Evolutionary conservation across 805 yeast species (phyloP).

Genomic region (Ogataea allantospora): DNA sequence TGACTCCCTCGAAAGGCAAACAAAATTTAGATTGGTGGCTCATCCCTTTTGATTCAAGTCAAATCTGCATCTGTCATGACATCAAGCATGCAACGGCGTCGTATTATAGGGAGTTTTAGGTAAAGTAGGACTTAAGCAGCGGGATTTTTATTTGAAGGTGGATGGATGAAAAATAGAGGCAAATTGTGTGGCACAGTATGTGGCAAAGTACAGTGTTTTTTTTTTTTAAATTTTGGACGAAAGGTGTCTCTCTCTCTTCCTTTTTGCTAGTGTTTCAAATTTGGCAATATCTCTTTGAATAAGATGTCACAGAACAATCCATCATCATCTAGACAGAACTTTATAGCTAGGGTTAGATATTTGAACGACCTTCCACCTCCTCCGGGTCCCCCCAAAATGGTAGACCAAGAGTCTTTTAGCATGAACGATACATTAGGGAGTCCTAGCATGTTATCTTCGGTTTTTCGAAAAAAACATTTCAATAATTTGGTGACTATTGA

Average conservation of each 20-base stretch:
- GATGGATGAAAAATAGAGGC: too few relatives aligned
- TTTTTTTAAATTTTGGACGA: background rate
- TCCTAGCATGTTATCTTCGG: slow-evolving; percentile 60
- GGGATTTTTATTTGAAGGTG: too few relatives aligned
- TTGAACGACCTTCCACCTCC: slow-evolving; percentile 91
- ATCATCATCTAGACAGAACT: slow-evolving; percentile 56
- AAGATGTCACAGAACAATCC: slow-evolving; percentile 13
- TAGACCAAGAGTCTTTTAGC: slow-evolving; percentile 44
- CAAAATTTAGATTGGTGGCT: slow-evolving; percentile 3
- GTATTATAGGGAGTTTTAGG: too few relatives aligned
- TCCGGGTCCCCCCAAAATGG: slow-evolving; percentile 81
- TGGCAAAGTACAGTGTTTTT: background rate
- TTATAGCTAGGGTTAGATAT: slow-evolving; percentile 79
- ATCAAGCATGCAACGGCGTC: too few relatives aligned
- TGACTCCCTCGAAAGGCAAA: slow-evolving; percentile 44
- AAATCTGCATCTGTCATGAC: background rate
- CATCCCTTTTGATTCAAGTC: too few relatives aligned
- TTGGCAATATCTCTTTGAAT: too few relatives aligned
- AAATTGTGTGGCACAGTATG: background rate
- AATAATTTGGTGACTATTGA: slow-evolving; percentile 57
- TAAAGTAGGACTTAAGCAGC: too few relatives aligned
- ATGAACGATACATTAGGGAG: slow-evolving; percentile 42
- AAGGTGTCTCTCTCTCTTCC: too few relatives aligned
- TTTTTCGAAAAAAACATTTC: slow-evolving; percentile 74
- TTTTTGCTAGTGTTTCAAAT: too few relatives aligned